Conservation (phyloP, 1,284 basidiomycete genomes). For the Fomitopsis schrenkii region DNA sequence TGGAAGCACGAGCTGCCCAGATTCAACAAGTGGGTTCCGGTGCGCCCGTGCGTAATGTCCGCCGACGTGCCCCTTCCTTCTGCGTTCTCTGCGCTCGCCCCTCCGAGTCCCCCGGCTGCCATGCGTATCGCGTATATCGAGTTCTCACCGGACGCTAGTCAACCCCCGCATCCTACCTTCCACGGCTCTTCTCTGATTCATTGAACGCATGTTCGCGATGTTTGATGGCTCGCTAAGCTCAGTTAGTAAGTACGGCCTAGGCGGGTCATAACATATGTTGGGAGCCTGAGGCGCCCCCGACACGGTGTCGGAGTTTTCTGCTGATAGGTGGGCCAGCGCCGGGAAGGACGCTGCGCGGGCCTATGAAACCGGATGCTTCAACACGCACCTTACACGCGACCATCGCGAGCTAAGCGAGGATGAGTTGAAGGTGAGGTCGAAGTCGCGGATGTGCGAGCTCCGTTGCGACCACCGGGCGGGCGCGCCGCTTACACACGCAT, state of each 20-base stretch:
- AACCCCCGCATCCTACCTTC: too few relatives aligned
- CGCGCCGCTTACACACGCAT: background rate
- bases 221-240: constrained; percentile 80
- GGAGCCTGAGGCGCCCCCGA: constrained; percentile 40
- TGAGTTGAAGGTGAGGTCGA: constrained; percentile 56
- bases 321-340: constrained; percentile 46
- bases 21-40: constrained; percentile 22
- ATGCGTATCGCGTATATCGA: background rate
- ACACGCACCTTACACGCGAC: constrained; percentile 87
- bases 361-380: constrained; percentile 92
- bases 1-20: constrained; percentile 63
- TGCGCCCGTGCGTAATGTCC: background rate
- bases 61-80: background rate
- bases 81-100: too few relatives aligned
- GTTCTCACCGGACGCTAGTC: constrained; percentile 5
- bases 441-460: background rate
- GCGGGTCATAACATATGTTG: constrained; percentile 84
- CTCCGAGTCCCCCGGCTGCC: background rate
- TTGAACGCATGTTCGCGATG: constrained; percentile 58
- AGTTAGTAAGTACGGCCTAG: constrained; percentile 93
- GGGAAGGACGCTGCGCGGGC: constrained; percentile 86
- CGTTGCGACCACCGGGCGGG: background rate
- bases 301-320: background rate
- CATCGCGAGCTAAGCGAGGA: constrained; percentile 71
- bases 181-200: constrained; percentile 78